Conservation (phyloP, 768 basidiomycete species). For the Termitomyces sp. region DNA sequence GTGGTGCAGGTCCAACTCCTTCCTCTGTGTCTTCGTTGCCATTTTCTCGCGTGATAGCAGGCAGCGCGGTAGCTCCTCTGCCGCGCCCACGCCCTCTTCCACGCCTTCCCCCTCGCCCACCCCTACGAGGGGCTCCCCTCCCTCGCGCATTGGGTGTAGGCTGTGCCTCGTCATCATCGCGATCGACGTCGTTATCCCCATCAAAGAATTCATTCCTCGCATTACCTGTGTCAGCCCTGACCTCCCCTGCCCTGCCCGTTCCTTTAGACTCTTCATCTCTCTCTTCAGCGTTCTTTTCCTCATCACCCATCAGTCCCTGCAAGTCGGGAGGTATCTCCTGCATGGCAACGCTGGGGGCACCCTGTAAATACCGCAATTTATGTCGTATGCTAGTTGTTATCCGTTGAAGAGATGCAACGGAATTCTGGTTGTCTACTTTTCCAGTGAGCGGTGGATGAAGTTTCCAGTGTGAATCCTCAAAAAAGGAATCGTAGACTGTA, state of each 20-base stretch:
- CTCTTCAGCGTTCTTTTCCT: constrained; percentile 19
- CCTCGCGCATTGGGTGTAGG: constrained; percentile 5
- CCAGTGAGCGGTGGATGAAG: constrained; percentile 90
- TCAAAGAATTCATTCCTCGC: constrained; percentile 71
- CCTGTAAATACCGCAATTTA: constrained; percentile 87
- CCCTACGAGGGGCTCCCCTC: constrained; percentile 21
- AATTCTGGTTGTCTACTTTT: constrained; percentile 91
- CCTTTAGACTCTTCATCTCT: constrained; percentile 48
- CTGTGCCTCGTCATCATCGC: constrained; percentile 24
- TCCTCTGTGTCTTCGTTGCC: constrained; percentile 33
- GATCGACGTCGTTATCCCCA: constrained; percentile 64
- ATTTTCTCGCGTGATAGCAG: constrained; percentile 20
- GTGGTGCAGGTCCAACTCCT: constrained; percentile 22
- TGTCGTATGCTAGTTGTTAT: constrained; percentile 83
- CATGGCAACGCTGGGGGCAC: constrained; percentile 95
- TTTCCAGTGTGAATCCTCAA: constrained; percentile 86
- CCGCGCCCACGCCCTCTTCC: constrained; percentile 2
- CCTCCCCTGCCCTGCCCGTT: constrained; percentile 50
- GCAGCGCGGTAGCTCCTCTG: constrained; percentile 17
- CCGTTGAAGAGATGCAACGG: constrained; percentile 72
- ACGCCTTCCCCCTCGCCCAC: constrained; percentile 29
- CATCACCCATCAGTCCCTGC: constrained; percentile 64
- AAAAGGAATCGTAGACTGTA: constrained; percentile 91
- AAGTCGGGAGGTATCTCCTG: constrained; percentile 94
- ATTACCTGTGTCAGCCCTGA: constrained; percentile 43